Evolutionary conservation across 371 early-diverging fungal genomes (phyloP).

Genomic region (Rhizopus sp.): DNA sequence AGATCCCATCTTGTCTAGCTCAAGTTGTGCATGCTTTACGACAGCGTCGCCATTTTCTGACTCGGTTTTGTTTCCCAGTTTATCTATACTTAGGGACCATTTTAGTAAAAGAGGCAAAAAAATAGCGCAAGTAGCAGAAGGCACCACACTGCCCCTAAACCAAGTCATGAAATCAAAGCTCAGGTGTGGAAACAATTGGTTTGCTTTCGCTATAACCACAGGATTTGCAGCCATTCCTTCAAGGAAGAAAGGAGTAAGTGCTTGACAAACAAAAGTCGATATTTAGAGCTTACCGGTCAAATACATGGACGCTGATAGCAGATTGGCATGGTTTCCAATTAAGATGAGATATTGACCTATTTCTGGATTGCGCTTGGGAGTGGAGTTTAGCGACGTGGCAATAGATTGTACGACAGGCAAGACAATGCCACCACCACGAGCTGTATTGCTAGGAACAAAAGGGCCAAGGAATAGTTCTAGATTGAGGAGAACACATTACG

Average conservation of each 20-base stretch:
- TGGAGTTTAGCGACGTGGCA: constrained; percentile 52
- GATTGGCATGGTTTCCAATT: constrained; percentile 59
- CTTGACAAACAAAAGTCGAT: not conserved
- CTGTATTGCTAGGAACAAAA: constrained; percentile 74
- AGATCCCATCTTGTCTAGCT: constrained; percentile 26
- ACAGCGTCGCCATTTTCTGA: constrained; percentile 23
- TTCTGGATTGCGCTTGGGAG: constrained; percentile 34
- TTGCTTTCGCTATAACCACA: constrained; percentile 57
- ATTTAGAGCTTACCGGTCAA: constrained; percentile 46
- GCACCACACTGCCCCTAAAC: constrained; percentile 60
- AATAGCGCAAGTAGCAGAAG: constrained; percentile 42
- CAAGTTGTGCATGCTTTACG: constrained; percentile 23
- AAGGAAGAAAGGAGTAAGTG: not conserved
- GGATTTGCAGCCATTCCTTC: constrained; percentile 72
- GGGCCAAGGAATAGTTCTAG: constrained; percentile 67
- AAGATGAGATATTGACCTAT: constrained; percentile 56
- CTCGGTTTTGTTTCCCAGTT: constrained; percentile 14
- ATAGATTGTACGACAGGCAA: constrained; percentile 70
- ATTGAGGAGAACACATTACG: not conserved
- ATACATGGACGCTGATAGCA: constrained; percentile 66
- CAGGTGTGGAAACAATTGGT: constrained; percentile 48
- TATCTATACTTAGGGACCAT: constrained; percentile 29
- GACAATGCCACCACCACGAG: constrained; percentile 76
- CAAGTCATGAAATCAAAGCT: constrained; percentile 64
- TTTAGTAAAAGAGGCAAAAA: constrained; percentile 43